Base-by-base conservation (phyloP, 2,329 filamentous ascomycete species). In the Amylocarpus encephaloides region DNA sequence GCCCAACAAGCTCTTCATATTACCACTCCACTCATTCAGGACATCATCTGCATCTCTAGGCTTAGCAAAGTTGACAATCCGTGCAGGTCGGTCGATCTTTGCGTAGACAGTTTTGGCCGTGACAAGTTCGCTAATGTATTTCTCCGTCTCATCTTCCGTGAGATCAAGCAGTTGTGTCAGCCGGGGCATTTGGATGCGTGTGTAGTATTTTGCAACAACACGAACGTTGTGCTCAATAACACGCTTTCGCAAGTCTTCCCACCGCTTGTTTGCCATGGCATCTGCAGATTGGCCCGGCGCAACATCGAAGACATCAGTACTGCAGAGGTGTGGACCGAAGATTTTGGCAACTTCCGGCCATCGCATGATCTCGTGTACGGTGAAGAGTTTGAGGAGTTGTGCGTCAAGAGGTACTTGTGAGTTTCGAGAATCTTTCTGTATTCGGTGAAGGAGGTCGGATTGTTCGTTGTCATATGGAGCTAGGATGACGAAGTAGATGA, bases 211-310 rank as follows among this genome's bases (percentile, higher is more conserved):
- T 62, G 93, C 93, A 34, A 98, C 82, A 1, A 98, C 93, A 46
- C 93, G 88, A 47, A 98, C 92, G 60, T 98, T 98, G 74, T 98
- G 93, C 75, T 98, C 93, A 63, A 98, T 98, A 55, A 98, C 93
- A 47, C 93, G 90, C 79, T 97, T 97, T 64, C 93, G 88, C 57
- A 98, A 76, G 67, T 96, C 93, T 66, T 93, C 80, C 90, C 92
- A 98, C 67, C 93, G 81, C 69, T 85, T 81, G 69, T 87, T 74
- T 26, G 90, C 86, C 71, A 95, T 92, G 53, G 85, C 78, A 61
- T 96, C 90, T 32, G 76, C 74, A 5, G 85, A 83, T 59, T 83
- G 75, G 57, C 79, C 75, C 57, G 78, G 68, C 44, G 77, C 74
- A 22, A 78, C 78, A 61, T 88, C 85, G 66, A 98, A 98, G 49